Evolutionary conservation across 2,329 filamentous ascomycete genomes (phyloP).

Genomic region (Colletotrichum neosansevieriae): DNA sequence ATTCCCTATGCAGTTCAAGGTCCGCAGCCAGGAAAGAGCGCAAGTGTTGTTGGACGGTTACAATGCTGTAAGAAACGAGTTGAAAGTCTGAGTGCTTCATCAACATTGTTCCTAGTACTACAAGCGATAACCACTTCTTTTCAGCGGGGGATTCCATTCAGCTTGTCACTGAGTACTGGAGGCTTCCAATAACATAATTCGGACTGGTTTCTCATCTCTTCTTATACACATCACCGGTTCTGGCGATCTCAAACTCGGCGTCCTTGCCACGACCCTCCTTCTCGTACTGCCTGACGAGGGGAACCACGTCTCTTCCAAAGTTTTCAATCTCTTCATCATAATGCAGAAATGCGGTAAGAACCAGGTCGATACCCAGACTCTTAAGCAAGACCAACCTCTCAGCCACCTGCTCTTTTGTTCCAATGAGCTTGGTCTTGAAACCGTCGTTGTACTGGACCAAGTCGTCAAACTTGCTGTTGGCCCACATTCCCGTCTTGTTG

Average conservation of each 20-base stretch:
- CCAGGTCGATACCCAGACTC: conserved; percentile 56
- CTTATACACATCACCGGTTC: conserved; percentile 61
- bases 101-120: no score
- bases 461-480: conserved; percentile 63
- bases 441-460: conserved; percentile 67
- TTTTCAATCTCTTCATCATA: conserved; percentile 65
- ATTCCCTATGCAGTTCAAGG: conserved; percentile 59
- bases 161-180: no score
- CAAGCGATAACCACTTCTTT: no score
- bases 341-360: conserved; percentile 62
- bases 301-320: conserved; percentile 60
- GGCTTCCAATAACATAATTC: no score
- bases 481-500: conserved; percentile 66
- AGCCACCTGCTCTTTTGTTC: conserved; percentile 63
- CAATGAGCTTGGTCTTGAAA: conserved; percentile 67
- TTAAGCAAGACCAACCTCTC: conserved; percentile 62
- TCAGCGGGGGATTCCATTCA: no score
- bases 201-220: conserved; percentile 21
- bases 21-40: conserved; percentile 55
- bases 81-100: conserved; percentile 45
- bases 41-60: conserved; percentile 53
- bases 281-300: conserved; percentile 61
- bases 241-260: conserved; percentile 57
- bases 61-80: conserved; percentile 47
- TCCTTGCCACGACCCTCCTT: conserved; percentile 60